Conservation (phyloP, 441 rosid genomes). For the Mallotus japonicus region DNA sequence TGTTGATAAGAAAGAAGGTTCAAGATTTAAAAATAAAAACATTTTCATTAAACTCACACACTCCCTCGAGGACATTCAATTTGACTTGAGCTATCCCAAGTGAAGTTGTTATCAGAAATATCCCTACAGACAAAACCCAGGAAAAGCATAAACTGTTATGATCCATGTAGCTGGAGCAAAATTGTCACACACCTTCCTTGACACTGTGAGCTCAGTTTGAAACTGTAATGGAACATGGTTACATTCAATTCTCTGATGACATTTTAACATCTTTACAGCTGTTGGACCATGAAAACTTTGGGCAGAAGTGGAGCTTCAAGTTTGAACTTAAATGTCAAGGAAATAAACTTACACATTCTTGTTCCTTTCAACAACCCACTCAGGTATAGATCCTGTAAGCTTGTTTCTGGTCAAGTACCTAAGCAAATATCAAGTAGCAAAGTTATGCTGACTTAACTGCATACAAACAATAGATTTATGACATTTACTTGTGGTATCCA, state of each 20-base stretch:
- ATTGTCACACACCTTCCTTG: background rate
- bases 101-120: constrained; percentile 75
- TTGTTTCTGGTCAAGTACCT: constrained; percentile 81
- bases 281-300: background rate
- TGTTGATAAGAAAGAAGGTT: background rate
- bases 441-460: background rate
- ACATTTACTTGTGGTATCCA: constrained; percentile 10
- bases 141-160: constrained; percentile 15
- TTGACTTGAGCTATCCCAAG: constrained; percentile 58
- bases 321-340: background rate
- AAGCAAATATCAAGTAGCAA: constrained; percentile 11
- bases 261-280: background rate
- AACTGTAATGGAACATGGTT: background rate
- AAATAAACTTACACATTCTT: constrained; percentile 58
- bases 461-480: background rate
- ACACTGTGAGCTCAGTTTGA: background rate
- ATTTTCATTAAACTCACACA: constrained; percentile 47
- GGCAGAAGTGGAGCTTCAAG: constrained; percentile 3
- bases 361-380: constrained; percentile 52
- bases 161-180: background rate
- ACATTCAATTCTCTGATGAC: background rate
- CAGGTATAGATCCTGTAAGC: constrained; percentile 68
- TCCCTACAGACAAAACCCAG: constrained; percentile 52
- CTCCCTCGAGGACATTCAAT: constrained; percentile 53
- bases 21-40: constrained; percentile 5